phyloP scores from a whole-genome alignment of 2,329 filamentous ascomycete genomes.

The Epichloe scottii region DNA sequence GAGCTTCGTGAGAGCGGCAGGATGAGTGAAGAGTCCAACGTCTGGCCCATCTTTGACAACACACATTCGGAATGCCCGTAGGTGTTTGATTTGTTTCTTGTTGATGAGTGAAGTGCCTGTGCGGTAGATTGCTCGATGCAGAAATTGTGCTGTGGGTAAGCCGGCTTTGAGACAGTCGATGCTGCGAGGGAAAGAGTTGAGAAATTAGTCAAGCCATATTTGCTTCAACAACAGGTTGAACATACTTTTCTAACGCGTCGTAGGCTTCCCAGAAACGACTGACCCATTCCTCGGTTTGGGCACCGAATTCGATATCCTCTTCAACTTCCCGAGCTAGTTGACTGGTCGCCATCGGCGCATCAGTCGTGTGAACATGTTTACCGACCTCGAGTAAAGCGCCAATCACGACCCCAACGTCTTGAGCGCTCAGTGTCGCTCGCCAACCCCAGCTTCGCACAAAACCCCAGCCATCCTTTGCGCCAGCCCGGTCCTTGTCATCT shows the following conservation, averaged over 20 bases:
- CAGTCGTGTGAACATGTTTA: constrained; percentile 32
- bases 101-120: constrained; percentile 84
- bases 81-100: constrained; percentile 86
- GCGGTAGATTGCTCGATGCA: constrained; percentile 85
- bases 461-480: constrained; percentile 84
- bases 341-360: constrained; percentile 17
- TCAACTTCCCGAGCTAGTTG: constrained; percentile 29
- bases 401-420: constrained; percentile 86
- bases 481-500: constrained; percentile 54
- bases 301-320: constrained; percentile 33
- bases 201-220: too few species aligned
- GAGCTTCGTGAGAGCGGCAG: constrained; percentile 83
- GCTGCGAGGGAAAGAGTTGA: constrained; percentile 24
- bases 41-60: constrained; percentile 94
- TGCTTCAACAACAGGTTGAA: constrained; percentile 5
- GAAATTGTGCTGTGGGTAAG: constrained; percentile 72
- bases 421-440: constrained; percentile 85
- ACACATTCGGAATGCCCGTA: constrained; percentile 87
- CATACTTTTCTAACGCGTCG: constrained; percentile 57
- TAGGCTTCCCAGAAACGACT: constrained; percentile 60
- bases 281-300: constrained; percentile 52
- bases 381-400: constrained; percentile 90
- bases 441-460: constrained; percentile 97
- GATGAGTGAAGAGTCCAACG: constrained; percentile 81
- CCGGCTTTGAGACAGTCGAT: constrained; percentile 65